A percentile compares a stretch with the other conserved stretches of the same genome.
Conservation (phyloP, 2,329 filamentous ascomycete genomes). For the Fusarium pseudoanthophilum region DNA sequence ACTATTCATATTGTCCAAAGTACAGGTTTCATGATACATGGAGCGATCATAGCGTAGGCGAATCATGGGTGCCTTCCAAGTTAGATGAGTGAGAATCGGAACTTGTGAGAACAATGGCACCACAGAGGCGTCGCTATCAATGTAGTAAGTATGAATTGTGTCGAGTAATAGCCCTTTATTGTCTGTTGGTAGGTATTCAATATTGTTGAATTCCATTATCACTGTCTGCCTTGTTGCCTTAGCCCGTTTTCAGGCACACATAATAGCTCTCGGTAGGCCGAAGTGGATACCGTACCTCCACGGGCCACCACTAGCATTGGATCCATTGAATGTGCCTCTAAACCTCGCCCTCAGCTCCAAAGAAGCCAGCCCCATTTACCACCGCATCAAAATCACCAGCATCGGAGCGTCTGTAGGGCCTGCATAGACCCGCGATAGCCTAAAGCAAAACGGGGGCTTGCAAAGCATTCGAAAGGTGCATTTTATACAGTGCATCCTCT, state of each 20-base stretch:
- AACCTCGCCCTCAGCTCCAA: constrained; percentile 34
- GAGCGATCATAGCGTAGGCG: constrained; percentile 22
- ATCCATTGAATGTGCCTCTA: constrained; percentile 31
- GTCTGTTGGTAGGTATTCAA: background rate
- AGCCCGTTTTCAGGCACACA: constrained; percentile 44
- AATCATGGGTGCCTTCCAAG: constrained; percentile 1
- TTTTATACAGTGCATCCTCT: background rate
- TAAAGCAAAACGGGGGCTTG: constrained; percentile 3
- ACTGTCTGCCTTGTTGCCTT: constrained; percentile 50
- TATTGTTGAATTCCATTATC: background rate
- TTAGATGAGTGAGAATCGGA: background rate
- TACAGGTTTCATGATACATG: constrained; percentile 23
- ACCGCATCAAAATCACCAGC: constrained; percentile 38
- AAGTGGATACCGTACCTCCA: constrained; percentile 46
- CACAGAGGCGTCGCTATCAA: background rate
- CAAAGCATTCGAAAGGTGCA: background rate
- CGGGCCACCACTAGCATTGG: constrained; percentile 27
- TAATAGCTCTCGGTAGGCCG: background rate
- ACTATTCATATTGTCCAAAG: constrained; percentile 6
- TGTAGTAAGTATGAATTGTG: background rate
- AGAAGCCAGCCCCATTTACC: constrained; percentile 32
- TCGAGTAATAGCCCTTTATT: background rate
- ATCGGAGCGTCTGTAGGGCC: constrained; percentile 27
- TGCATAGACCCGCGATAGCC: constrained; percentile 25
- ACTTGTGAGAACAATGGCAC: background rate